Evolutionary conservation across 192 early-diverging fungal genomes (phyloP), one percentile per base, ranked within the genome.

Genomic region (Podila epigama): DNA sequence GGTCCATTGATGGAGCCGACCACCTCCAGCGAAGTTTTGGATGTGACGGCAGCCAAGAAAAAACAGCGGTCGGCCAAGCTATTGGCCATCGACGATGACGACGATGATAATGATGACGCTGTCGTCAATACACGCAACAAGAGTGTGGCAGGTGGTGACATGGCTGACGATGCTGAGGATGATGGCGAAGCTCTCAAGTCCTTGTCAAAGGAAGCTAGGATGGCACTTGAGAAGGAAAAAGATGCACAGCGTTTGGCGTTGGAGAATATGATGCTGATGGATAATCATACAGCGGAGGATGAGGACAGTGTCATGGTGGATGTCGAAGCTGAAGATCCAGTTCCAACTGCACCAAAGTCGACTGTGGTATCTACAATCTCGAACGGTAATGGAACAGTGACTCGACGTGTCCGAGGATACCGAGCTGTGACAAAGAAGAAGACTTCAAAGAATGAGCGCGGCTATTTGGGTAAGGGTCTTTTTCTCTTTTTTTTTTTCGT

Each of bases 211-310:
- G 65, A 75, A 32, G 65, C 64, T 6, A 39, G 53, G 50, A 39
- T 34, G 15, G 72, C 66, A 18, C 57, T 63, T 13, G 57, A 68
- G 15, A 54, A 58, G 50, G 73, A 77, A 13, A 77, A 77, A 42
- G 66, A 77, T 12, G 58, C 56, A 2, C 73, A 77, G 8, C 66
- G 61, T 0, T 28, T 64, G 57, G 66, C 65, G 18, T 32, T 77
- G 36, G 73, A 77, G 51, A 68, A 77, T 13, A 77, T 77, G 73
- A 77, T 77, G 73, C 31, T 68, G 41, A 58, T 56, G 42, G 64
- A 69, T 9, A 32, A 62, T 28, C 42, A n/a, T 25, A 16, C 27
- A 18, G 51, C 33, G 35, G 39, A 41, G 9, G 53, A 77, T 32
- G 73, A 77, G 35, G 73, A 77, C 33, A 68, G 60, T 15, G 25